Base-by-base conservation (phyloP, 495 filamentous ascomycete species). In the Talaromyces ruber region DNA sequence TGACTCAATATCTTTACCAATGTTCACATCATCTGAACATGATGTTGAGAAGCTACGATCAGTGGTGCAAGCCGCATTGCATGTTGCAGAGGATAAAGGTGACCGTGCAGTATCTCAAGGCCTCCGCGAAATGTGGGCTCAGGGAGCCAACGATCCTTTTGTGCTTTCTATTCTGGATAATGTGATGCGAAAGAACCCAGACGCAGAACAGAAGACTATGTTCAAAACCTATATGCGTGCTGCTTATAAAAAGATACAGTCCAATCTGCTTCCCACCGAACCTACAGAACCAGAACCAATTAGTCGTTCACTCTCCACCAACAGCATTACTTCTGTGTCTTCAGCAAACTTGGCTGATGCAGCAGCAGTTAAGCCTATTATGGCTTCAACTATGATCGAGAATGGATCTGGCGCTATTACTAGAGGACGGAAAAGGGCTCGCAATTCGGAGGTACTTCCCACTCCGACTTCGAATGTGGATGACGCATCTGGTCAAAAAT, bases 291-390 rank as follows among this genome's bases (percentile, higher is more conserved):
- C 61, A 18, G 34, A 56, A 18, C 64, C 66, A 45, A 58, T 59
- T 6, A 58, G 54, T 32, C 61, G 61, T 39, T 37, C 60, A 55
- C 28, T 64, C 6, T 74, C 75, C 80, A 63, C 76, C 84, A 65
- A 71, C 30, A 82, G 73, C 25, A 70, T 71, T 12, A 80, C 78
- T 9, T 77, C 74, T 14, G 58, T 81, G 25, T 81, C 81, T 28
- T 77, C 78, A 2, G 71, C 70, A 6, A 71, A 73, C 39, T 74
- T 74, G 1, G 54, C 74, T 51, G 72, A 72, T 47, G 32, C 43
- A 2, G 52, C 18, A 25, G 5, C 34, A 16, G 64, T 60, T 32
- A 72, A 75, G 55, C 63, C 26, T 28, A 54, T 54, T 9, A 54
- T 22, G 18, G 11, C 51, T 54, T 21, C 69, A 11, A 64, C 61